Conservation (phyloP, 139 green algal species). For the Picochlorum sp. region DNA sequence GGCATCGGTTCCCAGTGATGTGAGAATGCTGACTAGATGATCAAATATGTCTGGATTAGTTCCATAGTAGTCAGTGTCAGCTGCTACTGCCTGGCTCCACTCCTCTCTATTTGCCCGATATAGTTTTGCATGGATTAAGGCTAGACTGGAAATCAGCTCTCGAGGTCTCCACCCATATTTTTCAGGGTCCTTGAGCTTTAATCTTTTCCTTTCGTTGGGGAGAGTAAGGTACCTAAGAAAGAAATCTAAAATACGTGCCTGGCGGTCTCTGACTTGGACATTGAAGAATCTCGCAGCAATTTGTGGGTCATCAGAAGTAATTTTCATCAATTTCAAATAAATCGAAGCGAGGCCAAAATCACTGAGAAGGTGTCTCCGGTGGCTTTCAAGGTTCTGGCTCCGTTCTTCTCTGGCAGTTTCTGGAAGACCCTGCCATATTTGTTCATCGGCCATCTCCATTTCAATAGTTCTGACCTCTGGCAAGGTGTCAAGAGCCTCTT, state of each 20-base stretch:
- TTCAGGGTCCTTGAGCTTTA: slow-evolving; percentile 71
- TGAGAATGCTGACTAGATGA: slow-evolving; percentile 45
- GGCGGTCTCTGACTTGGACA: slow-evolving; percentile 45
- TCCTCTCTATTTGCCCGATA: slow-evolving; percentile 39
- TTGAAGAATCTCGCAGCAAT: slow-evolving; percentile 20
- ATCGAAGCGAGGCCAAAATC: slow-evolving; percentile 45
- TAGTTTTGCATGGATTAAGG: slow-evolving; percentile 79
- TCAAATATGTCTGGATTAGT: slow-evolving; percentile 48
- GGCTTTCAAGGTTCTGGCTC: slow-evolving; percentile 8
- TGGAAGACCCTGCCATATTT: slow-evolving; percentile 27
- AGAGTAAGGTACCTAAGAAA: slow-evolving; percentile 85
- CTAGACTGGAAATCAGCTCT: slow-evolving; percentile 57
- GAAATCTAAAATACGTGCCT: slow-evolving; percentile 90
- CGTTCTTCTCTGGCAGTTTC: slow-evolving; percentile 28
- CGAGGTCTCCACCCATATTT: slow-evolving; percentile 77
- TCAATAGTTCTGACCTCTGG: slow-evolving; percentile 58
- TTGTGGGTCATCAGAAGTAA: slow-evolving; percentile 38
- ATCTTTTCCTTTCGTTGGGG: slow-evolving; percentile 39
- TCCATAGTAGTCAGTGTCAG: slow-evolving; percentile 72
- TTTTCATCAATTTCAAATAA: slow-evolving; percentile 55
- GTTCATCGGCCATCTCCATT: slow-evolving; percentile 23
- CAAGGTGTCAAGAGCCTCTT: slow-evolving; percentile 78
- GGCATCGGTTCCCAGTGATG: slow-evolving; percentile 22
- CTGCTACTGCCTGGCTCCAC: slow-evolving; percentile 51
- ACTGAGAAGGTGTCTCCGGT: background rate